Conservation (phyloP, 2,329 filamentous ascomycete species). For the Zymoseptoria tritici region DNA sequence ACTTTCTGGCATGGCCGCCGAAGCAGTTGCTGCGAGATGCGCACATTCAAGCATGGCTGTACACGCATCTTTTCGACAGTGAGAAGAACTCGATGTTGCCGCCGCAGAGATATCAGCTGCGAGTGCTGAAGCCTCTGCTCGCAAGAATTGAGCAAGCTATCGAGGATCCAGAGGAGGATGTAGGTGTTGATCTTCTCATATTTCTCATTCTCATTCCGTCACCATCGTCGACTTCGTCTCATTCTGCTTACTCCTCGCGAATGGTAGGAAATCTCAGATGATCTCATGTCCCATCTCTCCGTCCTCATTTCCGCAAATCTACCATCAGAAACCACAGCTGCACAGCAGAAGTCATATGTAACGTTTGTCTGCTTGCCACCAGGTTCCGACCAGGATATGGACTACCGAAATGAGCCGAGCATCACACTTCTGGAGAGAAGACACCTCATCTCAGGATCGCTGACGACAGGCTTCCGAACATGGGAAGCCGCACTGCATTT, state of each 20-base stretch:
- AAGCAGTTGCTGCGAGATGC: conserved; percentile 50
- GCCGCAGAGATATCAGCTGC: conserved; percentile 61
- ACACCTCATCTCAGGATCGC: conserved; percentile 59
- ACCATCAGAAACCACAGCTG: conserved; percentile 57
- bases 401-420: conserved; percentile 20
- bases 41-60: conserved; percentile 59
- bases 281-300: conserved; percentile 64
- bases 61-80: conserved; percentile 58
- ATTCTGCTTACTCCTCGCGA: conserved; percentile 16
- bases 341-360: conserved; percentile 67
- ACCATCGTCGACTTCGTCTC: conserved; percentile 10
- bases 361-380: conserved; percentile 51
- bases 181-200: conserved; percentile 45
- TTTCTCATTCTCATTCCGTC: conserved; percentile 4
- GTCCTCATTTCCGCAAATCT: conserved; percentile 56
- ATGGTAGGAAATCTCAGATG: conserved; percentile 70
- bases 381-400: conserved; percentile 5
- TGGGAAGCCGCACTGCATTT: conserved; percentile 76
- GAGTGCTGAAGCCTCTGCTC: conserved; percentile 66
- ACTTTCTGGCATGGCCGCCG: conserved; percentile 57
- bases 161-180: conserved; percentile 77
- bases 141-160: conserved; percentile 65
- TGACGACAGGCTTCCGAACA: conserved; percentile 69
- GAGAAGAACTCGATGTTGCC: conserved; percentile 50
- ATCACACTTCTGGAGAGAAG: conserved; percentile 63